A percentile compares a stretch with the other conserved stretches of the same genome.
Evolutionary conservation across 2,329 filamentous ascomycete genomes (phyloP).

Genomic region (Zarea fungicola): DNA sequence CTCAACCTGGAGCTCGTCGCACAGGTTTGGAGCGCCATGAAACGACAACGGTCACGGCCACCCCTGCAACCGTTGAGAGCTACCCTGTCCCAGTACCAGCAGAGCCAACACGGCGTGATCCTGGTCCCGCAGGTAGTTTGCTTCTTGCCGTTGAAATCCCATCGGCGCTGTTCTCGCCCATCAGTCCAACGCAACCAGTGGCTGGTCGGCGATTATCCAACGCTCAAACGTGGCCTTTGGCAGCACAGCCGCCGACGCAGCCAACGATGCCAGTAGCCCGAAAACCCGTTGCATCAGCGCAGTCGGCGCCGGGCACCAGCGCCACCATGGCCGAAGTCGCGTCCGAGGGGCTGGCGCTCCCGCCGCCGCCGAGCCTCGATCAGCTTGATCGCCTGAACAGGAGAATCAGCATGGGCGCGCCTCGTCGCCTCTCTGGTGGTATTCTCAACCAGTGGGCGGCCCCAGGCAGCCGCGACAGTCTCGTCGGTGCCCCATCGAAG

Average conservation of each 20-base stretch:
- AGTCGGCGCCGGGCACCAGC: slow-evolving; percentile 1
- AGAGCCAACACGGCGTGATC: slow-evolving; percentile 15
- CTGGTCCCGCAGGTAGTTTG: slow-evolving; percentile 15
- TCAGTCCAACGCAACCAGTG: neutral
- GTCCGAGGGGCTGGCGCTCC: slow-evolving; percentile 23
- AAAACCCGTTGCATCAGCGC: slow-evolving; percentile 3
- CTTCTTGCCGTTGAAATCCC: slow-evolving; percentile 27
- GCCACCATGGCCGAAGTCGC: slow-evolving; percentile 1
- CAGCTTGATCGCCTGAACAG: slow-evolving; percentile 34
- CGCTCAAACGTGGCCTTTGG: slow-evolving; percentile 43
- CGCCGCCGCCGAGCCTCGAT: slow-evolving; percentile 34
- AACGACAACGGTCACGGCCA: neutral
- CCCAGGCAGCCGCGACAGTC: slow-evolving; percentile 29
- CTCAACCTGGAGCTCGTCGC: no score
- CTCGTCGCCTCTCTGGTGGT: slow-evolving; percentile 39
- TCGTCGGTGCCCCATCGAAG: slow-evolving; percentile 15
- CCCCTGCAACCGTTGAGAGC: slow-evolving; percentile 17
- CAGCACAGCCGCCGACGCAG: slow-evolving; percentile 19
- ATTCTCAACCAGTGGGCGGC: slow-evolving; percentile 37
- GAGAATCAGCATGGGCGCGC: slow-evolving; percentile 32
- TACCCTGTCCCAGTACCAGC: slow-evolving; percentile 21
- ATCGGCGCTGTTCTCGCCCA: slow-evolving; percentile 19
- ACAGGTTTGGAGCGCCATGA: neutral
- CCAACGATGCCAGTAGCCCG: neutral
- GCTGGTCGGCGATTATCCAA: slow-evolving; percentile 27